Evolutionary conservation across 2,329 filamentous ascomycete species (phyloP).

Genomic region (Colletotrichum neosansevieriae): DNA sequence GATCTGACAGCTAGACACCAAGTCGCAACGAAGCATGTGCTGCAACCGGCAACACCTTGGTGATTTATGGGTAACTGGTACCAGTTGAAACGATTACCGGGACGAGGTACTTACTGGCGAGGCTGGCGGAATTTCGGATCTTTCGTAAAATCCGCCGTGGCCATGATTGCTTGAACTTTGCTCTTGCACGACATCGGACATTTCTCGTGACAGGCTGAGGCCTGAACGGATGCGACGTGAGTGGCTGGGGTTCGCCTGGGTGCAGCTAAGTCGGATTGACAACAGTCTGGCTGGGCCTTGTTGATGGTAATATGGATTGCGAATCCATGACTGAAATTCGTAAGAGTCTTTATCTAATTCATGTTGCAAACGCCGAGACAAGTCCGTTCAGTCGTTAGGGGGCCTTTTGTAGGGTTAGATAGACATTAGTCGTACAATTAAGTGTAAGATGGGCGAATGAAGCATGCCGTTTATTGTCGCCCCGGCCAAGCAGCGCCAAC

Average conservation of each 20-base stretch:
- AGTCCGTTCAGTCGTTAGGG: no score
- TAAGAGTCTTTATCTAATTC: no score
- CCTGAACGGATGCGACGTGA: neutral
- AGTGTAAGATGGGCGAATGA: no score
- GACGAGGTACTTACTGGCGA: neutral
- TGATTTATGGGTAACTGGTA: neutral
- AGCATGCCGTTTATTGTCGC: no score
- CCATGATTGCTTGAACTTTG: neutral
- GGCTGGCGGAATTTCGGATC: neutral
- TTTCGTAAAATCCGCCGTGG: neutral
- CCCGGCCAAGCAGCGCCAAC: no score
- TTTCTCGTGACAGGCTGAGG: conserved; percentile 4
- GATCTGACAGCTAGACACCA: conserved; percentile 3
- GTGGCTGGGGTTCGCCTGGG: neutral
- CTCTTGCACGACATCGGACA: neutral
- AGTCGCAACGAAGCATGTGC: conserved; percentile 9
- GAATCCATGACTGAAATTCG: no score
- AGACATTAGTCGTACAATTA: no score
- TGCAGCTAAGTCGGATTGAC: neutral
- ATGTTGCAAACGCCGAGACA: no score
- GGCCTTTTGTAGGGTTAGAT: no score
- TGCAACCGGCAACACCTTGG: neutral
- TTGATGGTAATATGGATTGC: no score
- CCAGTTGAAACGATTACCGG: neutral
- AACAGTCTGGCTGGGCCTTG: no score